Percentiles rank a stretch among this genome's conserved stretches.
These are phyloP conservation scores for Chlorella sp. DNA, from an alignment of 139 green algal genomes.

Conservation along the genomic window DNA sequence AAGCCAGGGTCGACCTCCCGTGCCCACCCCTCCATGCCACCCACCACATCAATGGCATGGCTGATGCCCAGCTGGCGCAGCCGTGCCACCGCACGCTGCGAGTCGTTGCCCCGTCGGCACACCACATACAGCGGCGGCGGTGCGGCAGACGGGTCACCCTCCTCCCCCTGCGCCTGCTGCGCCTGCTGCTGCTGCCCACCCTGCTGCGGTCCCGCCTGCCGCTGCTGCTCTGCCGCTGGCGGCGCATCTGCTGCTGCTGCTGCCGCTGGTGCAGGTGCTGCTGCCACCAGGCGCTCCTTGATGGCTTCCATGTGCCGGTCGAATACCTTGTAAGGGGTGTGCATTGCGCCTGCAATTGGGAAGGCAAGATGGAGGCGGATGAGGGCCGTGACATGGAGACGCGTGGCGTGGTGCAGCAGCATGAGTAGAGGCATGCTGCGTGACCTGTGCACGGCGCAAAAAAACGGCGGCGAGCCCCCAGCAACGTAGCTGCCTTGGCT, in stretches of 20 bases:
- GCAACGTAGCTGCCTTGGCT: no score
- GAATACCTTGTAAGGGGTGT: slow-evolving; percentile 23
- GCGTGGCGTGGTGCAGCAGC: background rate
- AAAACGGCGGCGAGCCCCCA: no score
- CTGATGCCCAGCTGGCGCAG: slow-evolving; percentile 69
- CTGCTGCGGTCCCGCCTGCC: background rate
- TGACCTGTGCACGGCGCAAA: no score
- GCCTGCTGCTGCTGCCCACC: background rate
- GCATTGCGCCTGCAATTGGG: background rate
- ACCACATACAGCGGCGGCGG: slow-evolving; percentile 76
- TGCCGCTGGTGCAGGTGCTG: background rate
- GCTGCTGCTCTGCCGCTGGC: slow-evolving; percentile 16
- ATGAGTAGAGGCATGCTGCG: background rate
- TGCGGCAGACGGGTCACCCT: background rate
- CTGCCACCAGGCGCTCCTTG: background rate
- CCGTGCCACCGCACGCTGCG: slow-evolving; percentile 77
- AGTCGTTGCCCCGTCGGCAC: slow-evolving; percentile 95
- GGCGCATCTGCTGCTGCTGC: background rate
- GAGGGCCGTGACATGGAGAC: background rate
- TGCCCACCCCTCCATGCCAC: slow-evolving; percentile 85
- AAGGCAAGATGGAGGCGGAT: background rate
- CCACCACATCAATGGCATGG: slow-evolving; percentile 77
- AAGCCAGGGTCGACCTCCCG: slow-evolving; percentile 41
- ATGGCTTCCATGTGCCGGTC: slow-evolving; percentile 5
- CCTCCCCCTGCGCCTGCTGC: background rate